Evolutionary conservation across 106 monocot species (phyloP).

Genomic region (Ottelia alismoides): DNA sequence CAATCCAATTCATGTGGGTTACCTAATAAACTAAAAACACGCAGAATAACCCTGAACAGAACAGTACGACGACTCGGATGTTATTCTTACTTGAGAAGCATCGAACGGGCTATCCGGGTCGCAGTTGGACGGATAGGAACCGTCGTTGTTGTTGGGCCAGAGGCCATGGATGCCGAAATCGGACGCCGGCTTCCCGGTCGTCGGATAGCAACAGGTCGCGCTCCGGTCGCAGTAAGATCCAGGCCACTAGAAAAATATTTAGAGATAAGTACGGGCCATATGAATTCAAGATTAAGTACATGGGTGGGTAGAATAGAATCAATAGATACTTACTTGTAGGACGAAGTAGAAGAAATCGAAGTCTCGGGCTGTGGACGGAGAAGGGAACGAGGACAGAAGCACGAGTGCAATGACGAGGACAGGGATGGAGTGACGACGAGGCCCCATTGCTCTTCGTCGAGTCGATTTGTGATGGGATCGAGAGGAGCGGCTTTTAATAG

Average conservation of each 20-base stretch:
- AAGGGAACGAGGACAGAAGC: not conserved
- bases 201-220: slow-evolving; percentile 44
- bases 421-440: not conserved
- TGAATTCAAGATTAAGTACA: not conserved
- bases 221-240: slow-evolving; percentile 28
- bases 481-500: no score
- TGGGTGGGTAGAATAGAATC: not conserved
- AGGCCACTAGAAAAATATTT: slow-evolving; percentile 56
- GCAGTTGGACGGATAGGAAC: slow-evolving; percentile 60
- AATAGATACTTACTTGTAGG: slow-evolving; percentile 40
- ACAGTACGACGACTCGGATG: no score
- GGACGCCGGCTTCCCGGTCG: slow-evolving; percentile 50
- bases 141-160: slow-evolving; percentile 73
- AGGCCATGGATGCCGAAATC: slow-evolving; percentile 86
- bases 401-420: not conserved
- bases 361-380: slow-evolving; percentile 26
- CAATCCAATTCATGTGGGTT: no score
- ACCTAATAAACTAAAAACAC: no score
- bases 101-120: slow-evolving; percentile 32
- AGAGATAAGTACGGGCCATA: not conserved
- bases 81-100: slow-evolving; percentile 27
- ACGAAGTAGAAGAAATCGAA: slow-evolving; percentile 94
- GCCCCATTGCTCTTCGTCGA: not conserved
- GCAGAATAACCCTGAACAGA: no score
- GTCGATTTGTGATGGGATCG: no score